These are phyloP conservation scores for Syzygium aqueum DNA, from an alignment of 345 rosid species.

Conservation along the genomic window DNA sequence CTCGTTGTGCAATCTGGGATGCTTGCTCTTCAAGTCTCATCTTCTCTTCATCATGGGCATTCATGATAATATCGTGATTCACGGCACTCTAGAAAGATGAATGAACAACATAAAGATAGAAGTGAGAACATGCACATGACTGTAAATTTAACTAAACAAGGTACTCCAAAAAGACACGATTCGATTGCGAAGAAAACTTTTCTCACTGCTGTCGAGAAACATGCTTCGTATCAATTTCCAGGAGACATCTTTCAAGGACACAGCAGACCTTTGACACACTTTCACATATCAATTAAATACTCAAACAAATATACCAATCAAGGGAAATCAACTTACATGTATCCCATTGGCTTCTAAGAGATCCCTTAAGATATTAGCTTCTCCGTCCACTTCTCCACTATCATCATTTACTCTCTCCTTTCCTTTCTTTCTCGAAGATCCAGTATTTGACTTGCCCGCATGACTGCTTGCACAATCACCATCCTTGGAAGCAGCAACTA, in stretches of 20 bases:
- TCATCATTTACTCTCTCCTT: constrained; percentile 32
- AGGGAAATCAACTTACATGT: constrained; percentile 48
- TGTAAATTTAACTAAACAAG: not conserved
- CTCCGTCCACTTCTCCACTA: constrained; percentile 48
- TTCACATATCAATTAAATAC: not conserved
- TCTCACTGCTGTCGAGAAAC: not conserved
- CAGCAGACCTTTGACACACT: not conserved
- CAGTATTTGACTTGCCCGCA: constrained; percentile 16
- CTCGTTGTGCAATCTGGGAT: constrained; percentile 79
- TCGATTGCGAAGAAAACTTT: not conserved
- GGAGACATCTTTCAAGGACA: not conserved
- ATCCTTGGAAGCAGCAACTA: constrained; percentile 9
- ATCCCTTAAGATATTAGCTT: constrained; percentile 66
- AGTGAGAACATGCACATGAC: not conserved
- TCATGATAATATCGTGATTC: constrained; percentile 79
- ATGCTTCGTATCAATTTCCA: not conserved
- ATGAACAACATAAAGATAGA: not conserved
- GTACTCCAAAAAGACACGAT: not conserved
- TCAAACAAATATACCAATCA: not conserved
- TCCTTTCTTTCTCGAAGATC: constrained; percentile 29
- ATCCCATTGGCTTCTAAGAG: constrained; percentile 84
- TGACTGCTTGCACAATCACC: constrained; percentile 11
- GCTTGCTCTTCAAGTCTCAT: constrained; percentile 86
- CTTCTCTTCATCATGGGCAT: constrained; percentile 71
- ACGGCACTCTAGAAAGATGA: constrained; percentile 60